Conservation (phyloP, 2,329 filamentous ascomycete species). For the Phialophora macrospora region DNA sequence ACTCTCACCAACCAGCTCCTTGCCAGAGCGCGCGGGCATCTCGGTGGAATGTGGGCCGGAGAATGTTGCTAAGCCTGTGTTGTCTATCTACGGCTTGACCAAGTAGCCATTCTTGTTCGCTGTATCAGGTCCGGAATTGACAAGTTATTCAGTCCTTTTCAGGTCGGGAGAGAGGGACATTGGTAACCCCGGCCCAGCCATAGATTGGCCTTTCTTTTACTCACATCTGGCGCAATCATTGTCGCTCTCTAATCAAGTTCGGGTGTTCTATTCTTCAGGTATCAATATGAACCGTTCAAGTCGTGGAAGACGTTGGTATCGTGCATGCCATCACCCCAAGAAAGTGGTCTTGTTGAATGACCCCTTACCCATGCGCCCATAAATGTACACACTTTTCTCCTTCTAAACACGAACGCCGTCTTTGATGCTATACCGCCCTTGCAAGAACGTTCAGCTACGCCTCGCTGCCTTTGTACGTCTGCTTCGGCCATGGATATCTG, state of each 20-base stretch:
- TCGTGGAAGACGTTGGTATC: slow-evolving; percentile 39
- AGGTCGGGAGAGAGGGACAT: neutral
- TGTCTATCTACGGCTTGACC: neutral
- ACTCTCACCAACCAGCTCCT: neutral
- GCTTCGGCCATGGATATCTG: slow-evolving; percentile 82
- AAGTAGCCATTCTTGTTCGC: neutral
- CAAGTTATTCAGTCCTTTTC: neutral
- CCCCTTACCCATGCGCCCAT: slow-evolving; percentile 31
- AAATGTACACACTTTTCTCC: slow-evolving; percentile 26
- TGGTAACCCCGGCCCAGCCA: neutral
- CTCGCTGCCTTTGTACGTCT: slow-evolving; percentile 62
- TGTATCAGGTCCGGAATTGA: neutral
- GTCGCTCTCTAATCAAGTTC: slow-evolving; percentile 3
- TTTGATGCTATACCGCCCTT: neutral
- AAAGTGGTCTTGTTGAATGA: slow-evolving; percentile 38
- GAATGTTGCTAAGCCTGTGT: neutral
- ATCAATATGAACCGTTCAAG: slow-evolving; percentile 25
- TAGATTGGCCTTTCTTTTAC: neutral
- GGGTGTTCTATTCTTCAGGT: neutral
- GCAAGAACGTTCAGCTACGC: slow-evolving; percentile 43
- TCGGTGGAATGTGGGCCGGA: neutral
- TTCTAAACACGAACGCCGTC: neutral
- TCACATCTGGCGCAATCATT: neutral
- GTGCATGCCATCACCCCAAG: slow-evolving; percentile 17
- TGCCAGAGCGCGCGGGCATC: neutral